Evolutionary conservation across 2,329 filamentous ascomycete genomes (phyloP), one percentile per base, ranked within the genome.

Genomic region (Ceratocystis huliohia): DNA sequence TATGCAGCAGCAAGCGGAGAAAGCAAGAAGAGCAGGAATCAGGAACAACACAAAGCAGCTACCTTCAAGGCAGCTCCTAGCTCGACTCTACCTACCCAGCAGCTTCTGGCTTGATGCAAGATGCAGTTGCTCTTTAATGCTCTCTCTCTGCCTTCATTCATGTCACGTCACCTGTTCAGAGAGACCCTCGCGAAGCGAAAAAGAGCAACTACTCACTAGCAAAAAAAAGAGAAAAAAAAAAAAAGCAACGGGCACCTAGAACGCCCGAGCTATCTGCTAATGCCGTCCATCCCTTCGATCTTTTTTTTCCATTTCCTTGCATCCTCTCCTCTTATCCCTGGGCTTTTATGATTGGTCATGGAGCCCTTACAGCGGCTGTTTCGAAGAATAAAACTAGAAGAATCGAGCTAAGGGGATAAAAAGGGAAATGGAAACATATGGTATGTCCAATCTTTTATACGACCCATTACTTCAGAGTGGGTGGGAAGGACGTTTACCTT

Each of bases 1-100:
- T 25, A 33, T 22, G 53, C 53, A 57, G 17, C 30, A 30, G 53
- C 53, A 25, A 41, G 37, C 37, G 37, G 37, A 41, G 69, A 66
- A 65, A 66, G 61, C 13, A 62, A 37, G 33, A 62, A 37, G 10
- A 33, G 22, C 7, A 50, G 48, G 37, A 41, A 41, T 20, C 37
- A 41, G 10, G 37, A 50, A 25, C 53, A 57, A 28, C 13, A 57
- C 30, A 30, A 33, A 57, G 30, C 25, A 30, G 22, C 7, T 28
- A n/a, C 50, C n/a, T 25, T 7, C 22, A 57, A 30, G 53, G 53
- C 22, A 33, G 20, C 30, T 28, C 6, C 53, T 20, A 57, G 10
- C 22, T 22, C 20, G 5, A 22, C 46, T 50, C 3, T 50, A 5
- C 22, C 22, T 22, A n/a, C 5, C 22, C 22, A 20, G n/a, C 17